Evolutionary conservation across 2,329 filamentous ascomycete species (phyloP).

Genomic region (Calycina marina): DNA sequence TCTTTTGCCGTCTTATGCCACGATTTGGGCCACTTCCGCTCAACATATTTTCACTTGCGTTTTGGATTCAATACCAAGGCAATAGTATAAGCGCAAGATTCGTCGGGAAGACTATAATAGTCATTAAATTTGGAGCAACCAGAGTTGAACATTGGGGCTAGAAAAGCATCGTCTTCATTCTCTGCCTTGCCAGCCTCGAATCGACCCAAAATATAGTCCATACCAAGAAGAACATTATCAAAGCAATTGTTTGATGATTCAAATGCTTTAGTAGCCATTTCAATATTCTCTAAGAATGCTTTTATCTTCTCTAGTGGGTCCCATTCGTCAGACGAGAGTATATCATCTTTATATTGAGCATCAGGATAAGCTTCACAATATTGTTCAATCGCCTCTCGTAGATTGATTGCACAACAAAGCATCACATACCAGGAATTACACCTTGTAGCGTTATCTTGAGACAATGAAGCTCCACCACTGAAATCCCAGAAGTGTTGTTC

Average conservation of each 20-base stretch:
- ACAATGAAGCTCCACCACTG: neutral
- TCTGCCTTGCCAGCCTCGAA: neutral
- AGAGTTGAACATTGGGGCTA: neutral
- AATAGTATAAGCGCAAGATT: no score
- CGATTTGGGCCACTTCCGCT: no score
- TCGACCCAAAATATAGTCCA: constrained; percentile 1
- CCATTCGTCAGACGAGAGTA: neutral
- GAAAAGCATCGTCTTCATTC: neutral
- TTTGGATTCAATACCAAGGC: neutral
- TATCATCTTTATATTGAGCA: neutral
- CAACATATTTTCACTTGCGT: constrained; percentile 1
- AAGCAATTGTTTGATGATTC: neutral
- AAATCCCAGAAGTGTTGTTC: neutral
- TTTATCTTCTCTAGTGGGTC: neutral
- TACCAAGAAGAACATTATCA: constrained; percentile 1
- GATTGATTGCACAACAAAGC: neutral
- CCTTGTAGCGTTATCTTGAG: constrained; percentile 1
- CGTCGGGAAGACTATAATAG: neutral
- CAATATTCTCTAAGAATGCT: neutral
- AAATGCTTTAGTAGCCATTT: neutral
- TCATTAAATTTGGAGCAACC: neutral
- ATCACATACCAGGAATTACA: neutral
- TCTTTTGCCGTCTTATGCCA: no score
- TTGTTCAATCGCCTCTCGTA: neutral
- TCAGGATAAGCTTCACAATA: neutral